Evolutionary conservation across 75 land plant species (phyloP), one percentile per base, ranked within the genome.

Genomic region (Selaginella moellendorffii): DNA sequence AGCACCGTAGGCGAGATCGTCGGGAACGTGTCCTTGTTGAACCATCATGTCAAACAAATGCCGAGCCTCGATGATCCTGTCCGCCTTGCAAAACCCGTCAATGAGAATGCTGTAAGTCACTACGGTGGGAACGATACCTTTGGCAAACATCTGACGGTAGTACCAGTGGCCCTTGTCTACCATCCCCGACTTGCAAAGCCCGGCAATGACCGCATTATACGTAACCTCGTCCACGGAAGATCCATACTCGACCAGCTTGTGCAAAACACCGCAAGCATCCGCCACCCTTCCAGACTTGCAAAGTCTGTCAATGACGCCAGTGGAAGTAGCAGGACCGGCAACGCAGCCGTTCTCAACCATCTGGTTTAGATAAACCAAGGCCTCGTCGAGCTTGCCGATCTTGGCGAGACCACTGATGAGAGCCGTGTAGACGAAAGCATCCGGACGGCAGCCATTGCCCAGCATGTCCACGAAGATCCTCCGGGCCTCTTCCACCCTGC

Each of bases 381-480:
- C 46, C 46, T 36, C 10, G 17, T 69, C 64, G 0, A 81, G 68
- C 27, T 73, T 79, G 28, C 82, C 84, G n/a, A 58, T 69, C 51
- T 77, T 78, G 0, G 87, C 77, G 27, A 84, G 63, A 52, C 83
- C 88, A 63, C 59, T 77, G 28, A 87, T 74, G 2, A 56, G 23
- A 9, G 59, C 24, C 2, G 21, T 56, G 59, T 56, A 56, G 5
- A 24, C 9, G 8, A 56, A 19, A 56, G 2, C 21, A 19, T 56
- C 59, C 24, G 59, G 59, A 8, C 19, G 59, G 59, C 19, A 19
- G 5, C 24, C 25, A 19, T 56, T 56, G 9, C 24, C 24, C 5
- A 21, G 21, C 59, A 56, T 56, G 9, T 21, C 25, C 24, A 19
- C 5, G 23, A 56, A 56, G 5, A 56, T 21, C 59, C n/a, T 25